These are phyloP conservation scores for Syzygium jambos DNA, from an alignment of 345 rosid species.

Conservation along the genomic window DNA sequence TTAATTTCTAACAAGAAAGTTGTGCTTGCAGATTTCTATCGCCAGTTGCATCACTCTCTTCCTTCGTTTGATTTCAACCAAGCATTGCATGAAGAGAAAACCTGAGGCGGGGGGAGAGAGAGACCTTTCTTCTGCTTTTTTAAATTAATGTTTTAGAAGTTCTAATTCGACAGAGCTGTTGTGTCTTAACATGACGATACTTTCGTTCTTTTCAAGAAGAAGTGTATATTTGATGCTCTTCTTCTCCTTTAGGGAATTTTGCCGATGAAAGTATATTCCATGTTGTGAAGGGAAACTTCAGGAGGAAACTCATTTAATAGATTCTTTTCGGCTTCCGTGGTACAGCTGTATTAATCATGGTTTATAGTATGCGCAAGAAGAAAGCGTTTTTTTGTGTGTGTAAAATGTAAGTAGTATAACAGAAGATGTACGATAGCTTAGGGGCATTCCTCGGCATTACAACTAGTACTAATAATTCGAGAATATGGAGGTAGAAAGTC, in stretches of 20 bases:
- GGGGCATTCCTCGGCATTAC: too few species aligned
- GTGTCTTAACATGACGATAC: background rate
- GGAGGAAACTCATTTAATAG: background rate
- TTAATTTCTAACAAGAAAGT: background rate
- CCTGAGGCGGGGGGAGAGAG: background rate
- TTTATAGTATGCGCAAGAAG: background rate
- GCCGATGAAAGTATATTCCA: background rate
- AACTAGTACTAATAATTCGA: too few species aligned
- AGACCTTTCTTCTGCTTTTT: background rate
- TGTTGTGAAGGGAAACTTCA: background rate
- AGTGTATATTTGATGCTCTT: background rate
- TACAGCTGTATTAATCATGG: background rate
- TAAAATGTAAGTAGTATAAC: too few species aligned
- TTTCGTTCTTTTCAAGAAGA: background rate
- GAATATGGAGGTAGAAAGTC: too few species aligned
- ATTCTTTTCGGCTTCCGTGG: background rate
- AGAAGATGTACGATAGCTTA: too few species aligned
- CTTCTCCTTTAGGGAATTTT: background rate
- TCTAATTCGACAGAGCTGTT: background rate
- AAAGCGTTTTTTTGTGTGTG: too few species aligned
- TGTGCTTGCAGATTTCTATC: slow-evolving; percentile 2
- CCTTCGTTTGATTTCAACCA: background rate
- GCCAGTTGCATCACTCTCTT: background rate
- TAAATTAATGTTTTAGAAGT: background rate
- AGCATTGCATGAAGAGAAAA: background rate